Conservation (phyloP, 768 basidiomycete species). For the Trametes gibbosa region DNA sequence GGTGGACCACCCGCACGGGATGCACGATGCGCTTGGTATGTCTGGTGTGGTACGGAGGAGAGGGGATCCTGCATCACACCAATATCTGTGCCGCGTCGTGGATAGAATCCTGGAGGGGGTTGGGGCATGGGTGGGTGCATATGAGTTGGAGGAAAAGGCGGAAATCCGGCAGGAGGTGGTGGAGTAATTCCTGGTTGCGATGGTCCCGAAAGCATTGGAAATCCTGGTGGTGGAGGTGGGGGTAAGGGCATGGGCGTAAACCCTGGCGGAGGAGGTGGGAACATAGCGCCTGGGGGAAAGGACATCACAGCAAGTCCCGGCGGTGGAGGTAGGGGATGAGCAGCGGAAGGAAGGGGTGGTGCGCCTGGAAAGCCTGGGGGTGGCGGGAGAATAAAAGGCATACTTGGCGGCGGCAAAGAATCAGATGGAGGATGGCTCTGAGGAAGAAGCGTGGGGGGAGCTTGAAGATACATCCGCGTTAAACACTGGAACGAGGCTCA, state of each 20-base stretch:
- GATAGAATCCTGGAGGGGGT: slow-evolving; percentile 68
- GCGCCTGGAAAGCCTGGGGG: slow-evolving; percentile 18
- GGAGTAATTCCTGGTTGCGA: slow-evolving; percentile 40
- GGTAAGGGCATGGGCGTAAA: slow-evolving; percentile 16
- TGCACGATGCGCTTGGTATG: slow-evolving; percentile 71
- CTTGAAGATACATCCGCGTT: neutral
- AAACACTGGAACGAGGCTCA: neutral
- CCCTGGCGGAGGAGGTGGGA: slow-evolving; percentile 26
- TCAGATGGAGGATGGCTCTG: slow-evolving; percentile 25
- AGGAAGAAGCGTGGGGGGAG: slow-evolving; percentile 26
- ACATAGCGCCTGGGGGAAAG: slow-evolving; percentile 13
- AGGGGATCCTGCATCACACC: slow-evolving; percentile 72
- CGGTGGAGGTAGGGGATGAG: slow-evolving; percentile 2
- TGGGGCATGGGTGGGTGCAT: slow-evolving; percentile 28
- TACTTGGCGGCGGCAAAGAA: slow-evolving; percentile 9
- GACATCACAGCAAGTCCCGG: slow-evolving; percentile 11
- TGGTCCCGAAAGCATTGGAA: slow-evolving; percentile 25
- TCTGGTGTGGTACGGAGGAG: slow-evolving; percentile 71
- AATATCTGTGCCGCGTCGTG: slow-evolving; percentile 48
- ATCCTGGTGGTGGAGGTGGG: slow-evolving; percentile 24
- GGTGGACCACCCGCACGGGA: slow-evolving; percentile 33
- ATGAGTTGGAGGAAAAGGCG: slow-evolving; percentile 28
- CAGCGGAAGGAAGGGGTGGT: neutral
- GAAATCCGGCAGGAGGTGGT: slow-evolving; percentile 22
- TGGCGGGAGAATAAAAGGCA: slow-evolving; percentile 8